Evolutionary conservation across 768 basidiomycete species (phyloP).

Genomic region (Boletus fagicola): DNA sequence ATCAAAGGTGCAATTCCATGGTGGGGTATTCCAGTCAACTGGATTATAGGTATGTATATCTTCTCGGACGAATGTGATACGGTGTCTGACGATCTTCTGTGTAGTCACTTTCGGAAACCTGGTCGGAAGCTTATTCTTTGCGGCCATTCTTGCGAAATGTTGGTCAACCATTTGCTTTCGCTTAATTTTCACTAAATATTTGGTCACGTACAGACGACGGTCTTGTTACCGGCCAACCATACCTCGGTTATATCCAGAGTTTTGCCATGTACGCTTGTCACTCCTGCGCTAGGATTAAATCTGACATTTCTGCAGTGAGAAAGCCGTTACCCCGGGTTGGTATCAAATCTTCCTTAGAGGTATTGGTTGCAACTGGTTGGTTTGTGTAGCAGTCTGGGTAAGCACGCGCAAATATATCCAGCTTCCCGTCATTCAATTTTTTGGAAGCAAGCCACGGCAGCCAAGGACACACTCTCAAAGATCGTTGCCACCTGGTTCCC

Average conservation of each 20-base stretch:
- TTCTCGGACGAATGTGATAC: not conserved
- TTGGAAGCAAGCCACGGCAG: constrained; percentile 63
- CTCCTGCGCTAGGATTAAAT: not conserved
- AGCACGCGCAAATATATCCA: constrained; percentile 20
- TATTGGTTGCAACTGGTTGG: constrained; percentile 77
- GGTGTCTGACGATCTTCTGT: constrained; percentile 3
- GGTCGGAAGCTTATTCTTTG: constrained; percentile 68
- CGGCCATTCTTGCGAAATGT: constrained; percentile 64
- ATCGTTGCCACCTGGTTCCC: constrained; percentile 69
- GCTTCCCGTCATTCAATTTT: constrained; percentile 1
- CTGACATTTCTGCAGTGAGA: constrained; percentile 42
- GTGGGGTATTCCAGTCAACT: constrained; percentile 69
- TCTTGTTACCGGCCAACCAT: constrained; percentile 57
- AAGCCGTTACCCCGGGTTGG: constrained; percentile 65
- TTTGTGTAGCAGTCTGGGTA: constrained; percentile 72
- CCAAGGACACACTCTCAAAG: constrained; percentile 69
- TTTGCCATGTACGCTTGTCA: constrained; percentile 55
- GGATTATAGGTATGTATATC: constrained; percentile 55
- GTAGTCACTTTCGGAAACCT: constrained; percentile 72
- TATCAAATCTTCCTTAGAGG: constrained; percentile 72
- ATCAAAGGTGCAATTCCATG: constrained; percentile 60
- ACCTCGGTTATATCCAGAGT: constrained; percentile 47
- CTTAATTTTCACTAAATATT: not conserved
- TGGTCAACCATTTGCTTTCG: constrained; percentile 21
- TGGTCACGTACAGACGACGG: constrained; percentile 47